Percentiles rank a stretch among this genome's conserved stretches.
phyloP scores from a whole-genome alignment of 148 eudicot genomes.

The Spergularia marina region DNA sequence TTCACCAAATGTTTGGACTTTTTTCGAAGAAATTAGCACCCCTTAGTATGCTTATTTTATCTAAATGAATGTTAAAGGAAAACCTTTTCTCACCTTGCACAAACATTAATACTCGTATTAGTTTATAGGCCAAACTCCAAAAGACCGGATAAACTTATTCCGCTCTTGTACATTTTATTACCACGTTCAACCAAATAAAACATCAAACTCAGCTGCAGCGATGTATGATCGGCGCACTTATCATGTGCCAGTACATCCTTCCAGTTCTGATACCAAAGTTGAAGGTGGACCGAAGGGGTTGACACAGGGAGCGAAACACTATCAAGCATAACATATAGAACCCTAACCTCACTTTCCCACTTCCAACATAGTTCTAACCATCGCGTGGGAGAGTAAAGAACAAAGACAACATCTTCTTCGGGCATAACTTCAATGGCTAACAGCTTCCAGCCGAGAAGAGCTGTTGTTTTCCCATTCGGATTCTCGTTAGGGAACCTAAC shows the following conservation, averaged over 20 bases:
- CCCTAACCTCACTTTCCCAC: slow-evolving; percentile 83
- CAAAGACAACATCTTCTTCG: slow-evolving; percentile 74
- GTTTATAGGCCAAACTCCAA: no score
- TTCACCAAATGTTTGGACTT: no score
- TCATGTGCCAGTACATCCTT: slow-evolving; percentile 46
- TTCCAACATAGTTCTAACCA: slow-evolving; percentile 69
- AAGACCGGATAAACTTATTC: slow-evolving; percentile 27
- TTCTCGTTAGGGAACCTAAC: no score
- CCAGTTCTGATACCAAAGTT: slow-evolving; percentile 86
- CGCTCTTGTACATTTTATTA: slow-evolving; percentile 68
- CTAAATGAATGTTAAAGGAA: no score
- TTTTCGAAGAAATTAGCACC: no score
- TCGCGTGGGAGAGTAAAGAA: slow-evolving; percentile 55
- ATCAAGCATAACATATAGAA: slow-evolving; percentile 47
- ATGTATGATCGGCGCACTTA: slow-evolving; percentile 36
- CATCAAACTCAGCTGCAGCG: slow-evolving; percentile 33
- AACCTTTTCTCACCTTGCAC: no score
- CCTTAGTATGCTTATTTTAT: no score
- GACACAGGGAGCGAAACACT: slow-evolving; percentile 39
- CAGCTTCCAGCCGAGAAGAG: slow-evolving; percentile 84
- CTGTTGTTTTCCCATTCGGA: slow-evolving; percentile 83
- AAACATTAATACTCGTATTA: no score
- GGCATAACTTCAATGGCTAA: slow-evolving; percentile 62
- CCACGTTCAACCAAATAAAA: slow-evolving; percentile 73
- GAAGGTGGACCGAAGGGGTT: slow-evolving; percentile 41